A percentile compares a stretch with the other conserved stretches of the same genome.
These are phyloP conservation scores for Backusella circina DNA, from an alignment of 192 early-diverging fungal genomes.

Conservation along the genomic window DNA sequence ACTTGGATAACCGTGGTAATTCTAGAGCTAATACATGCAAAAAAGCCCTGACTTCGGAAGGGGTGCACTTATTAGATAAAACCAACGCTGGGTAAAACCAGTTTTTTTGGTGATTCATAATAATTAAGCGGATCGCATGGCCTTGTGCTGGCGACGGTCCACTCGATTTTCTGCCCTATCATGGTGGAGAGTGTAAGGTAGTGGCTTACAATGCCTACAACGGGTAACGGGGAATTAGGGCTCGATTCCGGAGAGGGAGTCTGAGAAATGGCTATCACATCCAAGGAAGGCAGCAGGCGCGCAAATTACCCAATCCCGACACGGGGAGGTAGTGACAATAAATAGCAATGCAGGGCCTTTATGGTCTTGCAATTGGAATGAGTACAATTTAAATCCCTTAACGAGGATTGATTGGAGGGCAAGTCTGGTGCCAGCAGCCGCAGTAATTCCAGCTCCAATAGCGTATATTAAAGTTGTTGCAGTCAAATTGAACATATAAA, in stretches of 20 bases:
- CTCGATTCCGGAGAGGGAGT: too few relatives aligned
- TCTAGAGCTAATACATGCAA: slow-evolving; percentile 18
- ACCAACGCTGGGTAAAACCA: slow-evolving; percentile 14
- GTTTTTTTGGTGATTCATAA: slow-evolving; percentile 13
- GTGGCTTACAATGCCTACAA: slow-evolving; percentile 55
- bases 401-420: too few relatives aligned
- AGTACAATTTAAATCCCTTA: too few relatives aligned
- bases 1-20: slow-evolving; percentile 17
- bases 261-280: too few relatives aligned
- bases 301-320: too few relatives aligned
- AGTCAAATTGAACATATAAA: not conserved
- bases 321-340: too few relatives aligned
- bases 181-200: slow-evolving; percentile 78
- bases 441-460: too few relatives aligned
- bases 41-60: slow-evolving; percentile 13
- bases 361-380: too few relatives aligned
- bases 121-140: slow-evolving; percentile 16
- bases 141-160: slow-evolving; percentile 63
- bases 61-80: slow-evolving; percentile 17
- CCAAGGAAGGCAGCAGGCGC: too few relatives aligned
- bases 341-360: too few relatives aligned
- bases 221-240: slow-evolving; percentile 37
- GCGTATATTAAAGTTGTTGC: not conserved
- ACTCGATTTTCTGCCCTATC: slow-evolving; percentile 88
- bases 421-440: too few relatives aligned